These are phyloP conservation scores for Dactylellina sp. DNA, from an alignment of 2,329 filamentous ascomycete genomes.

Conservation along the genomic window DNA sequence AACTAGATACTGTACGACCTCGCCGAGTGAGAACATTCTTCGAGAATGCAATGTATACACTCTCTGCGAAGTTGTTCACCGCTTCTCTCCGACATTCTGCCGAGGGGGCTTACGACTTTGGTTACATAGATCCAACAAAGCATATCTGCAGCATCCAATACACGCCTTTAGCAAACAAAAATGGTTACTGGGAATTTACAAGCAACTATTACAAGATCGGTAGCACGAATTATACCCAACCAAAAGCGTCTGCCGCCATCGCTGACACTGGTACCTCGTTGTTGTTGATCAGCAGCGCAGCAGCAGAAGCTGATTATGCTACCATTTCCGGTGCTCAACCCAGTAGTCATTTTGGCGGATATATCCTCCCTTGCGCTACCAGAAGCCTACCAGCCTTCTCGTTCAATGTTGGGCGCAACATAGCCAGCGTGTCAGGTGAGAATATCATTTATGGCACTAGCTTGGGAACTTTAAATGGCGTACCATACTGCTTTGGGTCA, in stretches of 20 bases:
- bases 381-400: slow-evolving; percentile 20
- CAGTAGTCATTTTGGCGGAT: slow-evolving; percentile 36
- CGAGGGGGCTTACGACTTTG: slow-evolving; percentile 78
- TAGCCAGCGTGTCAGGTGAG: slow-evolving; percentile 13
- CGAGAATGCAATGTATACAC: slow-evolving; percentile 73
- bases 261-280: slow-evolving; percentile 74
- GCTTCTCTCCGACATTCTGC: slow-evolving; percentile 73
- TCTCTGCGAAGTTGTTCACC: slow-evolving; percentile 77
- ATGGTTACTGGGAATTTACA: slow-evolving; percentile 77
- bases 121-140: slow-evolving; percentile 73
- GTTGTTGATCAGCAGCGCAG: slow-evolving; percentile 70
- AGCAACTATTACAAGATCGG: slow-evolving; percentile 71
- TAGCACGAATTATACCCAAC: slow-evolving; percentile 63
- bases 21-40: slow-evolving; percentile 78
- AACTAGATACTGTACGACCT: slow-evolving; percentile 69
- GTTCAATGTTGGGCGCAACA: slow-evolving; percentile 32
- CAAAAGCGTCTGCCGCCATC: slow-evolving; percentile 66
- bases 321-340: slow-evolving; percentile 65
- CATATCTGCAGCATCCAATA: slow-evolving; percentile 74
- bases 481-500: slow-evolving; percentile 34
- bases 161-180: slow-evolving; percentile 71
- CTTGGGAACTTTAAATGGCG: slow-evolving; percentile 18
- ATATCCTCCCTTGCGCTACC: slow-evolving; percentile 35
- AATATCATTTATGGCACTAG: slow-evolving; percentile 43
- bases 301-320: slow-evolving; percentile 68